A percentile compares a stretch with the other conserved stretches of the same genome.
Conservation (phyloP, 2,329 filamentous ascomycete species). For the Grosmannia penicillata region DNA sequence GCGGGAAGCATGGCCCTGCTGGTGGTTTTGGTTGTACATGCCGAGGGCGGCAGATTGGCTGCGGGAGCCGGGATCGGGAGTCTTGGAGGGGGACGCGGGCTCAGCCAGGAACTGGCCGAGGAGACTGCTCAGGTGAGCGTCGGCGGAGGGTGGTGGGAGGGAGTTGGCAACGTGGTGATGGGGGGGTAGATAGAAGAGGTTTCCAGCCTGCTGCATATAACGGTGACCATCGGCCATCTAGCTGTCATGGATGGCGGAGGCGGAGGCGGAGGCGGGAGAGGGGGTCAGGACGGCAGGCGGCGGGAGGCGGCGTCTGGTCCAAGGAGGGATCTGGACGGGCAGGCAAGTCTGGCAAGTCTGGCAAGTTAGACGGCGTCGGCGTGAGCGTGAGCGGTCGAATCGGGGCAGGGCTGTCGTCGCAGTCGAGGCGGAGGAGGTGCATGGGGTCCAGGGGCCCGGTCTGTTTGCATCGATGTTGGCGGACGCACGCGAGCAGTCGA, state of each 20-base stretch:
- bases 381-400: background rate
- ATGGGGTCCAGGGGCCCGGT: conserved; percentile 7
- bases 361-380: conserved; percentile 2
- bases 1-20: conserved; percentile 60
- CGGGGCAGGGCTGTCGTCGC: background rate
- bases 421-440: background rate
- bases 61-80: conserved; percentile 15
- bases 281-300: conserved; percentile 1
- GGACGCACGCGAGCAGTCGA: too few relatives aligned
- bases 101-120: conserved; percentile 18
- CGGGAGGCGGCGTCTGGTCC: too few relatives aligned
- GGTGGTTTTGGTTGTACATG: conserved; percentile 63
- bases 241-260: conserved; percentile 19
- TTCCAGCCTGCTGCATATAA: conserved; percentile 44
- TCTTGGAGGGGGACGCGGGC: conserved; percentile 15
- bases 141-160: conserved; percentile 12
- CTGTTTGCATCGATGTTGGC: conserved; percentile 11
- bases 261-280: background rate
- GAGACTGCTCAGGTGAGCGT: conserved; percentile 17
- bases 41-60: conserved; percentile 22
- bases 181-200: conserved; percentile 42
- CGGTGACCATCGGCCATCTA: conserved; percentile 58
- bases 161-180: conserved; percentile 27
- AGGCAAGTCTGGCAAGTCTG: background rate
- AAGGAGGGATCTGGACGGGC: too few relatives aligned